Base-by-base conservation (phyloP, 164 flowering plant species). In the Liriodendron chinense region DNA sequence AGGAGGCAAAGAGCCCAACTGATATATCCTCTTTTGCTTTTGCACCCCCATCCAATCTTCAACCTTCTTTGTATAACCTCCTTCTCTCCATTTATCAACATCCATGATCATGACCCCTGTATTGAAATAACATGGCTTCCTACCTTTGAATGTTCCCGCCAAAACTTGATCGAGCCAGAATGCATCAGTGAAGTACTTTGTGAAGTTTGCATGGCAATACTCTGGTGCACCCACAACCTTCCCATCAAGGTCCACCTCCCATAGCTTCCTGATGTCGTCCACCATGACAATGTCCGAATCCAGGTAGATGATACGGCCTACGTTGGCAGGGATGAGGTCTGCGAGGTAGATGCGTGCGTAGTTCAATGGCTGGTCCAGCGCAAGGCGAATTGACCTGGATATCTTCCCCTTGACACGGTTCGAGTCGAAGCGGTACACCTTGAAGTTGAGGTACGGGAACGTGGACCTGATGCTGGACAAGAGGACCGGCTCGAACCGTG, bases 101-200 rank as follows among this genome's bases (percentile, higher is more conserved):
- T 87, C 90, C 63, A 92, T 69, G 69, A 89, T 91, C 94, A 92
- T 87, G 43, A 90, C 92, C 1, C 93, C 91, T 6, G 93, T 90
- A 82, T 89, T 89, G 82, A 88, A 89, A 61, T 90, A 91, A 78
- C 93, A 89, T 8, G 92, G 87, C 16, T 68, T 86, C 72, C 88
- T 74, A 14, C 92, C 89, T 53, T 53, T 8, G 21, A 90, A 90
- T 10, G 90, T 81, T 7, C 22, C 65, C 1, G 83, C 53, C 57
- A 92, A n/a, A 1, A 7, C 77, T 0, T 78, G 78, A 75, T 85
- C 89, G 0, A 83, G 72, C 96, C 96, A 92, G 47, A 92, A 92
- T 0, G 64, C 72, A 0, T 79, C 77, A 0, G 85, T 86, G 89
- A 90, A 91, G 75, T 91, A 91, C 10, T 79, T 75, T 14, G 88